A percentile compares a stretch with the other conserved stretches of the same genome.
Evolutionary conservation across 2,329 filamentous ascomycete genomes (phyloP).

Genomic region (Bertia moriformis): DNA sequence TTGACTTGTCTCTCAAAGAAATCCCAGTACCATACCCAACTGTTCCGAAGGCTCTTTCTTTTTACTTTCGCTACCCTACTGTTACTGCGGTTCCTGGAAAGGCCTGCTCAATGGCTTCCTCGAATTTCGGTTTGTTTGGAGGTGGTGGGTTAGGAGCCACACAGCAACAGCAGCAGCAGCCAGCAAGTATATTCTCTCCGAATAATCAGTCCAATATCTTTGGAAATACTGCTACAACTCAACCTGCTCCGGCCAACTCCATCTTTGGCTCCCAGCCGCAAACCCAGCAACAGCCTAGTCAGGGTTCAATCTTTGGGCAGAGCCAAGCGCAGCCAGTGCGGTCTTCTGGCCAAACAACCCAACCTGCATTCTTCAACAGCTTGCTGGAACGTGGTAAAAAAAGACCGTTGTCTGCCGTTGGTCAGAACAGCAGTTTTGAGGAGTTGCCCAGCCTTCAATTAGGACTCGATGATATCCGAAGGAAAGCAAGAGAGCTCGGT

Average conservation of each 20-base stretch:
- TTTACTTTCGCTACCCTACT: no score
- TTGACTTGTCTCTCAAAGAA: no score
- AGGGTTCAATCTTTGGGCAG: neutral
- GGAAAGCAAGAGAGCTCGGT: conserved; percentile 47
- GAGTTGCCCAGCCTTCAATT: conserved; percentile 47
- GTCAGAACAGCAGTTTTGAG: conserved; percentile 18
- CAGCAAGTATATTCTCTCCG: neutral
- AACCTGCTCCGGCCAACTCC: neutral
- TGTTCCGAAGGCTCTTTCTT: no score
- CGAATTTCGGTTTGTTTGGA: neutral
- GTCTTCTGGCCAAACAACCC: neutral
- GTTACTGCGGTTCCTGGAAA: no score
- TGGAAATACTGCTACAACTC: neutral
- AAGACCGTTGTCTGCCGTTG: conserved; percentile 32
- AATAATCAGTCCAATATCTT: neutral
- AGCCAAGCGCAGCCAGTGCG: neutral
- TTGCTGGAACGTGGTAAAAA: conserved; percentile 1
- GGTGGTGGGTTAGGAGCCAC: conserved; percentile 6
- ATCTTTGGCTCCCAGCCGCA: neutral
- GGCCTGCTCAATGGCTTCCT: neutral
- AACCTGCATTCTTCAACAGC: conserved; percentile 1
- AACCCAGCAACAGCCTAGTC: neutral
- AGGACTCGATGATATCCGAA: conserved; percentile 47
- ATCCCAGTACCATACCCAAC: no score
- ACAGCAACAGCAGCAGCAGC: conserved; percentile 2